Evolutionary conservation across 192 early-diverging fungal species (phyloP), one percentile per base, ranked within the genome.

Genomic region (Diversispora epigaea): DNA sequence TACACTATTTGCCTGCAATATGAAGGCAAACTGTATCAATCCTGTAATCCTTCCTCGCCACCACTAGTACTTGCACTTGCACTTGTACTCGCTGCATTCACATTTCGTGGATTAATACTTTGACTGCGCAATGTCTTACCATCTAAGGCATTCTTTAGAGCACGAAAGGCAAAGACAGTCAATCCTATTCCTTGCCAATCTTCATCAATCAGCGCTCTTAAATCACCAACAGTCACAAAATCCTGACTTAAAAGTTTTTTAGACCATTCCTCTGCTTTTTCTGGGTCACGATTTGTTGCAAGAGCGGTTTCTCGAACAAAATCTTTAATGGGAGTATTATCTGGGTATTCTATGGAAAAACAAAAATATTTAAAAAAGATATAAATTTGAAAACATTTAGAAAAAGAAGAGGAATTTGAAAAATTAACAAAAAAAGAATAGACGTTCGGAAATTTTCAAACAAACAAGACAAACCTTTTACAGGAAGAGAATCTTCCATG

Each of bases 171-270:
- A 81, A 88, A 88, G 0, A 88, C 86, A 0, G 86, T 88, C 9
- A 88, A 75, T 25, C 84, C 84, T 73, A 88, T 84, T 0, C 86
- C 89, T 6, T 82, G 78, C 91, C 91, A 93, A 70, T 93, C 92
- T 71, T 89, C 88, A 39, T 93, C 91, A 61, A 88, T 86, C 32
- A 93, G 71, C 63, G 88, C 88, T 60, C 88, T 84, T 73, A 93
- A 73, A 77, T 93, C 91, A 2, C 91, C 92, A 64, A 93, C 88
- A 0, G 90, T 91, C 90, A 91, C 88, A 60, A 93, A 86, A 78
- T 93, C 92, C 79, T 93, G 91, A 32, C 78, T 80, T 57, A 91
- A 86, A 12, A 93, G 80, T 72, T 87, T 89, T 5, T 76, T 71
- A 4, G 88, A 74, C 92, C 92, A 93, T 69, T 93, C 88, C 15